These are phyloP conservation scores for Neocatenulostroma microsporum DNA, from an alignment of 2,329 filamentous ascomycete species.

Conservation along the genomic window DNA sequence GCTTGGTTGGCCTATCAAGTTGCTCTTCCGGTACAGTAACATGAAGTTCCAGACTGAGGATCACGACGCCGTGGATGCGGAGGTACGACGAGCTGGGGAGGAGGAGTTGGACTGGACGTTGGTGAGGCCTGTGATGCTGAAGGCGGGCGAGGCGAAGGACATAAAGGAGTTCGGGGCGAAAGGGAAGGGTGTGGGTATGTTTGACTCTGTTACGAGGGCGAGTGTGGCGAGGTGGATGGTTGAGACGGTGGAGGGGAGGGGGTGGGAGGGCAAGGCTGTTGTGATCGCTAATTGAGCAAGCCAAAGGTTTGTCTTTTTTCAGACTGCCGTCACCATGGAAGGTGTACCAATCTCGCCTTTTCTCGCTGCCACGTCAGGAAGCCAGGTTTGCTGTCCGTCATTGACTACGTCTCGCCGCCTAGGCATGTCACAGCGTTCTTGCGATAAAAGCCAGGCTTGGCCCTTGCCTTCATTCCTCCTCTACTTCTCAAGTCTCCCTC, in stretches of 20 bases:
- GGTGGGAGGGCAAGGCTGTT: slow-evolving; percentile 40
- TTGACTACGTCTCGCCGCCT: too few relatives aligned
- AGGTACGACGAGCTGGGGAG: slow-evolving; percentile 32
- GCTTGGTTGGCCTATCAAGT: slow-evolving; percentile 36
- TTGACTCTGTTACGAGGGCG: slow-evolving; percentile 31
- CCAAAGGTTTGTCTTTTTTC: too few relatives aligned
- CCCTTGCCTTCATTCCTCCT: too few relatives aligned
- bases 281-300: slow-evolving; percentile 38
- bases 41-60: slow-evolving; percentile 43
- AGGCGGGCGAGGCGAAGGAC: slow-evolving; percentile 30
- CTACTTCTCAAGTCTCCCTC: too few relatives aligned
- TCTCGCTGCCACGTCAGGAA: too few relatives aligned
- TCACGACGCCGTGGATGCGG: slow-evolving; percentile 40
- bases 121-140: slow-evolving; percentile 40
- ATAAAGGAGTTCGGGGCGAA: slow-evolving; percentile 38
- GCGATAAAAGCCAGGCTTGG: too few relatives aligned
- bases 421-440: too few relatives aligned
- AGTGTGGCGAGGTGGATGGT: slow-evolving; percentile 44
- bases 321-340: too few relatives aligned
- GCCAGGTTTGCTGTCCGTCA: too few relatives aligned
- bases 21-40: slow-evolving; percentile 41
- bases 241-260: slow-evolving; percentile 33
- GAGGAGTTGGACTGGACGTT: slow-evolving; percentile 37
- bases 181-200: slow-evolving; percentile 36
- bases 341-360: too few relatives aligned